A percentile compares a stretch with the other conserved stretches of the same genome.
These are phyloP conservation scores for Phyllosticta citribraziliensis DNA, from an alignment of 2,329 filamentous ascomycete genomes.

Conservation along the genomic window DNA sequence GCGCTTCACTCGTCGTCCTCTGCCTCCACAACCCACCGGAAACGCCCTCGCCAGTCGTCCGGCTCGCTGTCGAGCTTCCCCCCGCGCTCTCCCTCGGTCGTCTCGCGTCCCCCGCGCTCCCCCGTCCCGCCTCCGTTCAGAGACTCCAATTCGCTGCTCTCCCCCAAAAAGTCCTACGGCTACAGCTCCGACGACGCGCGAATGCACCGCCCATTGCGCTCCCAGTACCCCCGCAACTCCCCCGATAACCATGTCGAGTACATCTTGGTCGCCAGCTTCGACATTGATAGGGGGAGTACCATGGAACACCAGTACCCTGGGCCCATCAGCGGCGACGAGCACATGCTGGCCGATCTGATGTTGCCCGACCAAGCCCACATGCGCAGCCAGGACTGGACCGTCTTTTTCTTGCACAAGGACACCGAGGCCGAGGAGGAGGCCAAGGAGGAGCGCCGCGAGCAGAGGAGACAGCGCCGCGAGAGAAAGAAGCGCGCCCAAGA, in stretches of 20 bases:
- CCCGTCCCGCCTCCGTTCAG: constrained; percentile 21
- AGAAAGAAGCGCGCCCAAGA: constrained; percentile 30
- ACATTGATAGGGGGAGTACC: constrained; percentile 88
- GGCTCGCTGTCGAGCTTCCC: constrained; percentile 31
- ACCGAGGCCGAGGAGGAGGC: constrained; percentile 70
- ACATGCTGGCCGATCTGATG: constrained; percentile 98
- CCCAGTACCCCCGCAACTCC: constrained; percentile 39
- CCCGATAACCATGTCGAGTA: constrained; percentile 92
- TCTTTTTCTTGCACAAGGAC: constrained; percentile 97
- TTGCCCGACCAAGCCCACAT: constrained; percentile 93
- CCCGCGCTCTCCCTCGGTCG: constrained; percentile 27
- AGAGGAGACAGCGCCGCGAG: constrained; percentile 45
- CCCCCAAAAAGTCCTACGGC: constrained; percentile 22
- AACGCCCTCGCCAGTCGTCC: constrained; percentile 31
- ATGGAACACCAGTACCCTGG: constrained; percentile 98
- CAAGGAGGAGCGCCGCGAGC: constrained; percentile 47
- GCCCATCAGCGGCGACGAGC: constrained; percentile 90
- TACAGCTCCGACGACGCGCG: constrained; percentile 15
- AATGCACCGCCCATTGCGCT: constrained; percentile 26
- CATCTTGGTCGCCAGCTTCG: constrained; percentile 92
- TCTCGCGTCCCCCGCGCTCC: constrained; percentile 26
- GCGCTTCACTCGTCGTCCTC: constrained; percentile 8
- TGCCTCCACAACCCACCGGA: not conserved
- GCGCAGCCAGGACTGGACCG: constrained; percentile 95
- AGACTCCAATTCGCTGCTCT: constrained; percentile 18